Percentiles rank a stretch among this genome's conserved stretches.
phyloP scores from a whole-genome alignment of 2,329 filamentous ascomycete genomes.

The Curvularia eragrostidis region DNA sequence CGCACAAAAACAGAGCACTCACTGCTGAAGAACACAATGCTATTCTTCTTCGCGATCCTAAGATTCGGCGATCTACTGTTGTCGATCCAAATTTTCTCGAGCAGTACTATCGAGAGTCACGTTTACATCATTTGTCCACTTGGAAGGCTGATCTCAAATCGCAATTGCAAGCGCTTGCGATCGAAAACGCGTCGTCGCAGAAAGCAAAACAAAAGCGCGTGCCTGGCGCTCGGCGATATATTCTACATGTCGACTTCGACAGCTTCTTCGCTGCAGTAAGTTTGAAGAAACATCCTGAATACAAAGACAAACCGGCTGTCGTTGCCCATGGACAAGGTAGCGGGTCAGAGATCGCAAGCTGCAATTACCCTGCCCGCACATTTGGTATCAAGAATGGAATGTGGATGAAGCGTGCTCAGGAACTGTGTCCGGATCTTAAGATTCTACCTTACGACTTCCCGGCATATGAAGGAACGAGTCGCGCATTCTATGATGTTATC shows the following conservation, averaged over 20 bases:
- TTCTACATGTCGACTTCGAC: constrained; percentile 97
- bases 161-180: constrained; percentile 79
- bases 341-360: constrained; percentile 95
- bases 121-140: constrained; percentile 90
- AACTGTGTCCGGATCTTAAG: constrained; percentile 83
- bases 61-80: constrained; percentile 85
- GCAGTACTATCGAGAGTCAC: constrained; percentile 93
- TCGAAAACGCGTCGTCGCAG: constrained; percentile 67
- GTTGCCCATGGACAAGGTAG: constrained; percentile 86
- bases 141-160: constrained; percentile 97
- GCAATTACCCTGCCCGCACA: constrained; percentile 88
- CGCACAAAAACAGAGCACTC: constrained; percentile 53
- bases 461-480: constrained; percentile 90
- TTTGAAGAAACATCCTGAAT: constrained; percentile 76
- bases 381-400: constrained; percentile 96
- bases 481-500: constrained; percentile 84
- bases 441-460: constrained; percentile 96
- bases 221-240: constrained; percentile 74
- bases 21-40: constrained; percentile 95
- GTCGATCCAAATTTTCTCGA: constrained; percentile 92
- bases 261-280: constrained; percentile 98
- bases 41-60: constrained; percentile 80
- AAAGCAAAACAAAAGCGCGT: constrained; percentile 61
- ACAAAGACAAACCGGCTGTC: constrained; percentile 78
- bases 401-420: constrained; percentile 95